Conservation (phyloP, 352 stramenopile genomes). For the Globisporangium cederbergense region DNA sequence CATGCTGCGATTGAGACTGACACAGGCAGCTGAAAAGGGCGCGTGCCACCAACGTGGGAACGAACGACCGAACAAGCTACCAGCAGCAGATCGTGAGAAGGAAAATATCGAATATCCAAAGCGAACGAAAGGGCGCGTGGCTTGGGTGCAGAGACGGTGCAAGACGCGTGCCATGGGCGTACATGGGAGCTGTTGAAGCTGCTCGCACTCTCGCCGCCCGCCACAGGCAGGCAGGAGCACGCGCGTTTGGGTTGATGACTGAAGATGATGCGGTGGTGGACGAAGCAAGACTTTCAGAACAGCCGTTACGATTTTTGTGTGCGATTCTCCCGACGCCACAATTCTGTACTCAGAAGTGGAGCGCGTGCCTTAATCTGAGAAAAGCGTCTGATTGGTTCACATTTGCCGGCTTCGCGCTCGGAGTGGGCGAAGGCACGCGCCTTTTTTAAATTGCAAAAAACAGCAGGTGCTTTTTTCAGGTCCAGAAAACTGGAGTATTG, state of each 20-base stretch:
- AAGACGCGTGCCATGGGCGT: conserved; percentile 3
- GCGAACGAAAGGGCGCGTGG: background rate
- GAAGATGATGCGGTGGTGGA: background rate
- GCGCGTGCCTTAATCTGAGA: background rate
- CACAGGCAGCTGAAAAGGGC: background rate
- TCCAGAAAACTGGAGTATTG: background rate
- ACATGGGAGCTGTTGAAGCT: background rate
- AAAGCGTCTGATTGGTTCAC: background rate
- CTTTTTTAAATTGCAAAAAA: background rate
- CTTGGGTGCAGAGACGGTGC: conserved; percentile 4
- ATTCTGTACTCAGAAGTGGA: background rate
- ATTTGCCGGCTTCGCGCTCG: background rate
- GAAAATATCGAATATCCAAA: background rate
- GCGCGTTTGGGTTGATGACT: background rate
- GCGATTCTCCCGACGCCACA: no score
- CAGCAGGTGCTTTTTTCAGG: background rate
- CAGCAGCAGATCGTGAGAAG: background rate
- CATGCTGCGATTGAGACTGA: background rate
- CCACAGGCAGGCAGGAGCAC: background rate
- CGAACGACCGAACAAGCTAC: background rate
- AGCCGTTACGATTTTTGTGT: background rate
- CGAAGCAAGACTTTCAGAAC: background rate
- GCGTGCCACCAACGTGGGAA: background rate
- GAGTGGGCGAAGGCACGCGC: conserved; percentile 3
- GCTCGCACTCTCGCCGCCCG: background rate